phyloP scores from a whole-genome alignment of 495 filamentous ascomycete genomes.

The Neurospora sp. region DNA sequence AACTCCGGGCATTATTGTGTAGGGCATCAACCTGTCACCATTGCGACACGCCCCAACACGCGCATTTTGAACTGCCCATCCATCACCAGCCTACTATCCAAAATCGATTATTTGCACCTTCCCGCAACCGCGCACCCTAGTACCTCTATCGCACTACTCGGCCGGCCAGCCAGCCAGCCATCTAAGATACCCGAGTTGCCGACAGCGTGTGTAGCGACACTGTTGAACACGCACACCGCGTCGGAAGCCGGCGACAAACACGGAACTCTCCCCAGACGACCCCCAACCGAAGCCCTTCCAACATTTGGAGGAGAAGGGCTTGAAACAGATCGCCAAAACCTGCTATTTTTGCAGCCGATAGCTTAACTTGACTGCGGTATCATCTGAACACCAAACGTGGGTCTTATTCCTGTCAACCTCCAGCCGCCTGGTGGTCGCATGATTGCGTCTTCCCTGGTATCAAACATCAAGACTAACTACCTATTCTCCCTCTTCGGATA shows the following conservation, averaged over 20 bases:
- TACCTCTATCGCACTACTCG: not conserved
- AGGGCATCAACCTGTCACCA: not conserved
- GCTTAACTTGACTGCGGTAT: not conserved
- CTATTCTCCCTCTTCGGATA: not conserved
- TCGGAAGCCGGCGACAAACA: not conserved
- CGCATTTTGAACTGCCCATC: not conserved
- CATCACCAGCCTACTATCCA: not conserved
- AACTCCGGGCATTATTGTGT: not conserved
- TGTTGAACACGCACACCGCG: not conserved
- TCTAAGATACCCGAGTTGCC: not conserved
- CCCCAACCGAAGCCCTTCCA: not conserved
- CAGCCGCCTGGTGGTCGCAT: slow-evolving; percentile 1
- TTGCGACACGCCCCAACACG: not conserved
- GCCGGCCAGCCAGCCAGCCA: not conserved
- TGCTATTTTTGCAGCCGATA: not conserved
- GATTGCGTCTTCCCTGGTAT: slow-evolving; percentile 4
- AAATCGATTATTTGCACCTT: not conserved
- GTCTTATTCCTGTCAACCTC: not conserved
- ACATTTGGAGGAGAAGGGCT: not conserved
- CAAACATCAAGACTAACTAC: slow-evolving; percentile 6
- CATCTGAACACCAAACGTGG: slow-evolving; percentile 10
- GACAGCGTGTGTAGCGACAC: not conserved
- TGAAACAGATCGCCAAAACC: not conserved
- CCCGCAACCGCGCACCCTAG: not conserved
- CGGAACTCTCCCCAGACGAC: not conserved